Evolutionary conservation across 345 rosid genomes (phyloP).

Genomic region (Combretum micranthum): DNA sequence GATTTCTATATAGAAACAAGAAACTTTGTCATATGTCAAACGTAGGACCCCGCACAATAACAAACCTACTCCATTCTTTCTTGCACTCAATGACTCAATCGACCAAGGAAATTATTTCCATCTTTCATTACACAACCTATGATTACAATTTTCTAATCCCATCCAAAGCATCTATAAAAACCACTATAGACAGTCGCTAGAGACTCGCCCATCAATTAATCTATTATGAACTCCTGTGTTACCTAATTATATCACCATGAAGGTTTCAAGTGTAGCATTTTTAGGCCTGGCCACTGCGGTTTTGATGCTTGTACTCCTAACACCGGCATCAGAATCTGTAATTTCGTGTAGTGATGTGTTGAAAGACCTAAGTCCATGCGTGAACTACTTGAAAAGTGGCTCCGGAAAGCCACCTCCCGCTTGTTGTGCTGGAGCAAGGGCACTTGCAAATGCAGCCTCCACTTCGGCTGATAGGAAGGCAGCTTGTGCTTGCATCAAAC

Average conservation of each 20-base stretch:
- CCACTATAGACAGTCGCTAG: background rate
- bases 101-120: background rate
- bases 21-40: too few relatives aligned
- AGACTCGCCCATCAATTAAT: background rate
- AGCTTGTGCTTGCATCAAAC: conserved; percentile 63
- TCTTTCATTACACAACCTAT: conserved; percentile 1
- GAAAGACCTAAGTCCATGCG: conserved; percentile 62
- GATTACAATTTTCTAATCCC: conserved; percentile 7
- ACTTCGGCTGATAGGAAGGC: conserved; percentile 49
- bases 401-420: conserved; percentile 48
- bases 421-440: conserved; percentile 50
- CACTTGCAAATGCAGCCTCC: conserved; percentile 40
- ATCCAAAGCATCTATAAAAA: conserved; percentile 11
- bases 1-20: too few relatives aligned
- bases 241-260: conserved; percentile 10
- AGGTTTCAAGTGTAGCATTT: conserved; percentile 9
- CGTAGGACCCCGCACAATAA: too few relatives aligned
- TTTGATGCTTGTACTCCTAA: conserved; percentile 19
- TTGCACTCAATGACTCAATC: conserved; percentile 9
- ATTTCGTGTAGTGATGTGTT: conserved; percentile 55
- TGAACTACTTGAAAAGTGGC: conserved; percentile 51
- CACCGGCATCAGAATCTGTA: conserved; percentile 34
- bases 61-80: conserved; percentile 2
- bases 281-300: conserved; percentile 10
- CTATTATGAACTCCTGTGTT: too few relatives aligned